Conservation (phyloP, 257 asterid genomes). For the Salvia miltiorrhiza region DNA sequence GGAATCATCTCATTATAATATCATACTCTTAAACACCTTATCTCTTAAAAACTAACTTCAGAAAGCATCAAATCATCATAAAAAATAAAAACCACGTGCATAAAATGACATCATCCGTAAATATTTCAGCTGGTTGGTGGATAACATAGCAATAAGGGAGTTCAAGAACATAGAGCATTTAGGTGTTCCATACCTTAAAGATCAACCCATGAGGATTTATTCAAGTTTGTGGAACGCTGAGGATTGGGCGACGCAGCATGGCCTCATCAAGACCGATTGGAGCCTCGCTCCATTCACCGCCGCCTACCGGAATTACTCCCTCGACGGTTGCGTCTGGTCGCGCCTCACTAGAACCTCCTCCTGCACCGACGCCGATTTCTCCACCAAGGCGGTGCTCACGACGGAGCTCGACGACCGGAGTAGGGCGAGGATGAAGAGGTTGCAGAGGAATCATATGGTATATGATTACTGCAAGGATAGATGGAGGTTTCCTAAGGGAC, state of each 20-base stretch:
- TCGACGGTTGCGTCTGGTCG: conserved; percentile 63
- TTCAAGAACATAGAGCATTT: conserved; percentile 52
- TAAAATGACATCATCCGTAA: not conserved
- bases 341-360: conserved; percentile 35
- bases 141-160: conserved; percentile 65
- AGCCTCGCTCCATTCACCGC: conserved; percentile 69
- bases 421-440: conserved; percentile 42
- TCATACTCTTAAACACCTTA: too few relatives aligned
- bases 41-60: too few relatives aligned
- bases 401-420: conserved; percentile 43
- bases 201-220: conserved; percentile 73
- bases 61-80: too few relatives aligned
- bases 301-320: conserved; percentile 49
- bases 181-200: conserved; percentile 53
- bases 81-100: not conserved
- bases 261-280: conserved; percentile 71
- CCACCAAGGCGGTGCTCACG: conserved; percentile 27
- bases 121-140: conserved; percentile 53
- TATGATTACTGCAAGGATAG: conserved; percentile 70
- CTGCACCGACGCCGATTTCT: conserved; percentile 27
- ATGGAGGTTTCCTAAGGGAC: conserved; percentile 71
- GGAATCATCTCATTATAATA: too few relatives aligned
- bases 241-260: conserved; percentile 82
- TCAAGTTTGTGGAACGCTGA: conserved; percentile 85
- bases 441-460: conserved; percentile 57